These are phyloP conservation scores for Fusarium pseudonygamai DNA, from an alignment of 2,329 filamentous ascomycete genomes.

Conservation along the genomic window DNA sequence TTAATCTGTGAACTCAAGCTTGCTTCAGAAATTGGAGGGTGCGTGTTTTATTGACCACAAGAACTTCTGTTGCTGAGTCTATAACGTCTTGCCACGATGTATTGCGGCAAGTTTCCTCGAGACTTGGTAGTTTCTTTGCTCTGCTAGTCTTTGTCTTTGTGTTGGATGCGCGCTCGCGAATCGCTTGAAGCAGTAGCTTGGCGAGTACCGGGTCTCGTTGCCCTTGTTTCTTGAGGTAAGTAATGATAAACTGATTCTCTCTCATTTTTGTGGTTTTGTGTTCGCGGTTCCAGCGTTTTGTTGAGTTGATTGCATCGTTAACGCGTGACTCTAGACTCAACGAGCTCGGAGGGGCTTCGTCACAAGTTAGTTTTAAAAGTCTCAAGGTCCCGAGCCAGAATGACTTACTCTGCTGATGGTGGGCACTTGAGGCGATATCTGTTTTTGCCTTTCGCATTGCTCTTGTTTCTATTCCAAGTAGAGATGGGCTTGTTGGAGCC, in stretches of 20 bases:
- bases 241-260: slow-evolving; percentile 46
- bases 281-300: slow-evolving; percentile 52
- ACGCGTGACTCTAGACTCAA: slow-evolving; percentile 41
- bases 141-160: slow-evolving; percentile 1
- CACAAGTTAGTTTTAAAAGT: background rate
- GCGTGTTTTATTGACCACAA: slow-evolving; percentile 40
- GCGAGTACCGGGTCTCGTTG: slow-evolving; percentile 49
- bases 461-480: slow-evolving; percentile 21
- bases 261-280: slow-evolving; percentile 47
- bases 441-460: slow-evolving; percentile 1
- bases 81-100: slow-evolving; percentile 49
- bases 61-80: slow-evolving; percentile 44
- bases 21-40: slow-evolving; percentile 36
- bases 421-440: background rate
- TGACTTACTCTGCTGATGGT: slow-evolving; percentile 14
- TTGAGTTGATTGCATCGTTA: slow-evolving; percentile 49
- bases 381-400: background rate
- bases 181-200: slow-evolving; percentile 46
- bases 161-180: slow-evolving; percentile 41
- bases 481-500: background rate
- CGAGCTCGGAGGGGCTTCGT: slow-evolving; percentile 1
- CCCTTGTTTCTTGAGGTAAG: slow-evolving; percentile 50
- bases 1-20: background rate
- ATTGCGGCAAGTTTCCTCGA: slow-evolving; percentile 48
- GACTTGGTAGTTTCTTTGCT: slow-evolving; percentile 34